Evolutionary conservation across 148 eudicot species (phyloP), one percentile per base, ranked within the genome.

Genomic region (Pharnaceum exiguum): DNA sequence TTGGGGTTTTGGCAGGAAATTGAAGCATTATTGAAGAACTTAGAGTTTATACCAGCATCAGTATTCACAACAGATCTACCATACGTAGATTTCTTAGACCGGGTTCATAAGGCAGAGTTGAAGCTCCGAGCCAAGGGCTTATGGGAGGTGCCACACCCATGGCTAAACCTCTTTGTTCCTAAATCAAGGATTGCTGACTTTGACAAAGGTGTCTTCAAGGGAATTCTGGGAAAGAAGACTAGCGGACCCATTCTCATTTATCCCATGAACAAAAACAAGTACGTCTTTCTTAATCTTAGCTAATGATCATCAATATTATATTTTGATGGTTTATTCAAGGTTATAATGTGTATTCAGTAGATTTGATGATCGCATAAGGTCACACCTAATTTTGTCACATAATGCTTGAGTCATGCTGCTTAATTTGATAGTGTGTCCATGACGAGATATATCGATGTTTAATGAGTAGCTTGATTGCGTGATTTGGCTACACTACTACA

Each of bases 91-190:
- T 91, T 91, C 75, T 42, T 91, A 63, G 89, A 91, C 78, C 87
- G 97, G 75, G 97, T 87, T 79, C 97, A 91, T 79, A 91, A 82
- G 65, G 97, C 96, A 31, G 98, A 88, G 76, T 46, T 91, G 50
- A 85, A 82, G 55, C 94, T 91, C 69, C 84, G 96, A 65, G 76
- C 95, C 59, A 83, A 85, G 72, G 87, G 82, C 12, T 70, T 91
- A 28, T 91, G 98, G 98, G 96, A 88, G 17, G 96, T 91, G 16
- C 95, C 98, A 0, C 98, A 91, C 74, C 96, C 96, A 21, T 91
- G 98, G 98, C 79, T 91, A 0, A 91, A 91, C 86, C 72, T 91
- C 17, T 85, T 91, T 47, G 75, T 91, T 40, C 98, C 98, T 7
- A 91, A 81, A 56, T 91, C 98, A 42, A 75, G 76, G 42, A 88